Percentiles rank a stretch among this genome's conserved stretches.
These are phyloP conservation scores for Albatrellus ellisii DNA, from an alignment of 768 basidiomycete genomes.

Conservation along the genomic window DNA sequence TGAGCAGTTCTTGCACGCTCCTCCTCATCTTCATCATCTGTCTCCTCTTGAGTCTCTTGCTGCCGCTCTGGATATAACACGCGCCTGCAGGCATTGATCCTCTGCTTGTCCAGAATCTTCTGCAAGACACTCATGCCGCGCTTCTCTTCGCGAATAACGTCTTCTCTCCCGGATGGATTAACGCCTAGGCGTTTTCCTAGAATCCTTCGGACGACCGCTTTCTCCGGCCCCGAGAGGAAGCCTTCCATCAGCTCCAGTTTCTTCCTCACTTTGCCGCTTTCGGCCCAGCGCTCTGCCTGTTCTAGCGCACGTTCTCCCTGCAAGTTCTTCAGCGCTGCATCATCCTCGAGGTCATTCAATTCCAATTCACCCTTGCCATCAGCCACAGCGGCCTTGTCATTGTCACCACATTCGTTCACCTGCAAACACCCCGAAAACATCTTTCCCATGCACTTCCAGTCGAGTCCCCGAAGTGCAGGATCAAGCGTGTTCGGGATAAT, in stretches of 20 bases:
- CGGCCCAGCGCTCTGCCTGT: conserved; percentile 42
- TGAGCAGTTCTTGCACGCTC: conserved; percentile 6
- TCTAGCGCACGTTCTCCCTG: conserved; percentile 34
- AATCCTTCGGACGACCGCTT: conserved; percentile 17
- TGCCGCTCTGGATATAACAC: background rate
- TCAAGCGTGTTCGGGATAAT: conserved; percentile 73
- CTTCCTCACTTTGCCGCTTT: conserved; percentile 28
- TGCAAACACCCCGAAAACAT: conserved; percentile 54
- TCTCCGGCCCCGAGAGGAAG: conserved; percentile 28
- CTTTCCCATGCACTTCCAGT: conserved; percentile 59
- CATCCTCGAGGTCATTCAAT: conserved; percentile 20
- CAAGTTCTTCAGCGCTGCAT: conserved; percentile 52
- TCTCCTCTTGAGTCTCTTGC: conserved; percentile 7
- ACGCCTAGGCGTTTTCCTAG: background rate
- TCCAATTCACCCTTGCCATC: conserved; percentile 5
- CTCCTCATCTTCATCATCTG: conserved; percentile 6
- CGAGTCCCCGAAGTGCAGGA: conserved; percentile 37
- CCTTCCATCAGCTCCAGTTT: conserved; percentile 32
- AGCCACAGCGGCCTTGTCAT: conserved; percentile 13
- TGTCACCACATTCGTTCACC: conserved; percentile 16
- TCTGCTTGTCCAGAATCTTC: conserved; percentile 4
- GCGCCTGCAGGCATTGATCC: conserved; percentile 2
- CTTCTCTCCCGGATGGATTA: background rate
- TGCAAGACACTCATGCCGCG: conserved; percentile 4
- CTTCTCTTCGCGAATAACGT: background rate